Percentiles rank a stretch among this genome's conserved stretches.
These are phyloP conservation scores for Candida patagonica DNA, from an alignment of 805 yeast genomes.

Conservation along the genomic window DNA sequence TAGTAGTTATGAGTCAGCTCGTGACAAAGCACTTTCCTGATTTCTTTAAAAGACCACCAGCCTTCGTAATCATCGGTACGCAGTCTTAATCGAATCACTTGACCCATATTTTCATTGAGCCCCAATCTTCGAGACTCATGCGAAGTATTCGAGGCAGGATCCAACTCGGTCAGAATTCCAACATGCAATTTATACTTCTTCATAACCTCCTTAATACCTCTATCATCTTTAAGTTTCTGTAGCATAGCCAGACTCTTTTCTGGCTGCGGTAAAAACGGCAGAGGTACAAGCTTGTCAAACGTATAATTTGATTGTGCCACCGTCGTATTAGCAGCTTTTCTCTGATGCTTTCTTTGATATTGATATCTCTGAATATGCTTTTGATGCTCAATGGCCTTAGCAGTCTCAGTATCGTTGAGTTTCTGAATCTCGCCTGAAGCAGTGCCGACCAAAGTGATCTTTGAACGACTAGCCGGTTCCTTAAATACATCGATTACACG, in stretches of 20 bases:
- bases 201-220: conserved; percentile 30
- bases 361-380: conserved; percentile 12
- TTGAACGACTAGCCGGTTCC: conserved; percentile 11
- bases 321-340: conserved; percentile 11
- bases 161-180: conserved; percentile 30
- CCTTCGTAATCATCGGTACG: conserved; percentile 33
- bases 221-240: conserved; percentile 26
- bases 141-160: conserved; percentile 30
- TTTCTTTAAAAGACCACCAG: conserved; percentile 26
- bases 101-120: conserved; percentile 27
- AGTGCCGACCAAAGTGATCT: conserved; percentile 27
- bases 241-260: conserved; percentile 24
- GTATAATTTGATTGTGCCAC: conserved; percentile 21
- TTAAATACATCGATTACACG: conserved; percentile 10
- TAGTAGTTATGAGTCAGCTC: conserved; percentile 32
- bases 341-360: conserved; percentile 9
- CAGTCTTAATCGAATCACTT: conserved; percentile 28
- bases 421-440: conserved; percentile 19
- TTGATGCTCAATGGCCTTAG: conserved; percentile 15
- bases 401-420: conserved; percentile 18
- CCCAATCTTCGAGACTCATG: conserved; percentile 25
- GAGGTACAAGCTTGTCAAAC: conserved; percentile 24
- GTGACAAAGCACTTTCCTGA: conserved; percentile 30
- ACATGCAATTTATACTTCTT: conserved; percentile 28
- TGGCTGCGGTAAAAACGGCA: conserved; percentile 25